Base-by-base conservation (phyloP, 352 stramenopile genomes). In the Phytopythium delawarense region DNA sequence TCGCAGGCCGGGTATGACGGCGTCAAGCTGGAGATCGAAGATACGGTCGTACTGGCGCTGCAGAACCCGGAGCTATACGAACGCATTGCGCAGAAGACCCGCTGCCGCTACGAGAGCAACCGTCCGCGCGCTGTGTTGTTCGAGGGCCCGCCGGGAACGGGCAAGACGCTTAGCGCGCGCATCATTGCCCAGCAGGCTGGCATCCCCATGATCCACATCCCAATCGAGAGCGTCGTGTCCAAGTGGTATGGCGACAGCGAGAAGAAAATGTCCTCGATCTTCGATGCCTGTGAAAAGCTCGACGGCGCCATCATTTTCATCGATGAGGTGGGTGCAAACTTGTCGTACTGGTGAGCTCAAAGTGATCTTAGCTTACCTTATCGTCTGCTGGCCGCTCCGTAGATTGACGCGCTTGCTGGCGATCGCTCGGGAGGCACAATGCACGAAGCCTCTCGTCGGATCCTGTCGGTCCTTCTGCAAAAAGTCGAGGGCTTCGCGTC, bases 191-290 rank as follows among this genome's bases (percentile, higher is more conserved):
- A 93, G 61, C 84, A 97, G 71, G 90, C 89, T 16, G 90, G 94
- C 7, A 88, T 96, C 40, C 94, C 94, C 18, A 92, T 98, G 81
- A 92, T 98, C 55, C 92, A 97, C 61, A 90, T 98, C 61, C 89
- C 90, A 0, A 95, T 98, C 39, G 94, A 98, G 69, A 96, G 82
- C 62, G 86, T 98, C 51, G 89, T 98, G 40, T 97, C 88, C 32
- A 98, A 98, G 67, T 98, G 88, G 87, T 98, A 98, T 57, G 93
- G 93, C 21, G 93, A 98, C 61, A 97, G 90, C 76, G 92, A 98
- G 66, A 97, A 97, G 72, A 95, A 96, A 55, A 92, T 98, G 76
- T 92, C 85, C 51, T 71, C 86, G n/a, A 98, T 98, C 50, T 97
- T 98, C 69, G 92, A 98, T 51, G 85, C 89, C 0, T 97, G 90